Percentiles rank a stretch among this genome's conserved stretches.
Conservation (phyloP, 2,329 filamentous ascomycete species). For the Diaporthe capsici region DNA sequence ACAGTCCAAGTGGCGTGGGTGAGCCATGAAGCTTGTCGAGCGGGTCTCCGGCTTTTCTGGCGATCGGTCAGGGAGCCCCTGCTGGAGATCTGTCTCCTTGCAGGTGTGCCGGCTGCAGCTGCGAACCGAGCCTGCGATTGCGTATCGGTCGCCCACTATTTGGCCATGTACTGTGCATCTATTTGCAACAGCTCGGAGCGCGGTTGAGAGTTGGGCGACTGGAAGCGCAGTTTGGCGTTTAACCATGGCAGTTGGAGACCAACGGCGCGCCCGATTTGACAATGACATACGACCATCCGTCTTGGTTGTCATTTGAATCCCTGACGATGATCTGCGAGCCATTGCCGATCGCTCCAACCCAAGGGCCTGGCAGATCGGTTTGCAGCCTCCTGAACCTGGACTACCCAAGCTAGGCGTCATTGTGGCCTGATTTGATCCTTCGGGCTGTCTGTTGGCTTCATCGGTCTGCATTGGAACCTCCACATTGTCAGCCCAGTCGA, state of each 20-base stretch:
- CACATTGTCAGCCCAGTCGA: neutral
- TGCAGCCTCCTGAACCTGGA: slow-evolving; percentile 12
- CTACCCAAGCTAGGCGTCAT: slow-evolving; percentile 17
- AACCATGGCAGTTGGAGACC: neutral
- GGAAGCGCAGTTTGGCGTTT: neutral
- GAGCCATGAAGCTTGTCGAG: slow-evolving; percentile 33
- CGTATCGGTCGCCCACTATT: no score
- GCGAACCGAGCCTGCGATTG: neutral
- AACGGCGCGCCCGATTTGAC: slow-evolving; percentile 17
- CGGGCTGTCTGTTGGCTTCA: slow-evolving; percentile 26
- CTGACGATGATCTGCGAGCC: slow-evolving; percentile 37
- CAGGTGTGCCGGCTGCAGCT: neutral
- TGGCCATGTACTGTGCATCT: neutral
- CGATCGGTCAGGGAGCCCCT: slow-evolving; percentile 30
- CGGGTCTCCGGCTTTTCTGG: slow-evolving; percentile 25
- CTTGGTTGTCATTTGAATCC: slow-evolving; percentile 28
- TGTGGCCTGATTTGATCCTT: slow-evolving; percentile 36
- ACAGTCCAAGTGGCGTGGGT: slow-evolving; percentile 16
- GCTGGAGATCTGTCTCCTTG: slow-evolving; percentile 19
- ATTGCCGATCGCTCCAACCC: slow-evolving; percentile 35
- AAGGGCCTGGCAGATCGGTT: slow-evolving; percentile 32
- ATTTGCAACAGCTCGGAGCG: slow-evolving; percentile 1
- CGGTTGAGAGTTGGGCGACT: neutral
- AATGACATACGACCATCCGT: neutral
- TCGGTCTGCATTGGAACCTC: slow-evolving; percentile 20